Base-by-base conservation (phyloP, 2,329 filamentous ascomycete genomes). In the Cylindrodendrum hubeiense region DNA sequence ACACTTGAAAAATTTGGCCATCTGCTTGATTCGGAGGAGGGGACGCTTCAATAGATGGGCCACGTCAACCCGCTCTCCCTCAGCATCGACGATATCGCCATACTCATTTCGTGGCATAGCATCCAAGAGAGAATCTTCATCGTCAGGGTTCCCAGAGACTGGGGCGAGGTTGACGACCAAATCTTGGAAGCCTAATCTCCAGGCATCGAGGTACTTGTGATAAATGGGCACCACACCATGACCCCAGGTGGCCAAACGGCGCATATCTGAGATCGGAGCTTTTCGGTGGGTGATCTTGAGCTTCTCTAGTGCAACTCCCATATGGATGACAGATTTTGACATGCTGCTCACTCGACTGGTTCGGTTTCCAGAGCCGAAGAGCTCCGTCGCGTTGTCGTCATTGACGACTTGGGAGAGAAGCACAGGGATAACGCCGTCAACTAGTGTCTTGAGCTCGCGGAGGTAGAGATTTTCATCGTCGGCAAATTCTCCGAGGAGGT, bases 391-490 rank as follows among this genome's bases (percentile, higher is more conserved):
- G 51, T 89, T 84, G 15, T 87, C 86, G 1, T 89, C 89, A 65
- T 92, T 92, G 13, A 98, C 86, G 9, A 97, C 93, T 69, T 94
- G 93, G 10, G 91, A 93, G 55, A 99, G 83, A 2, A 99, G 86
- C 2, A 98, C 95, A 0, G 96, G 96, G 60, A 99, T 93, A 22
- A 99, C 95, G 60, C 96, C 96, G 73, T 97, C 95, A 8, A 98
- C 95, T 33, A 99, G 82, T 0, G 96, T 98, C 76, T 94, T 94
- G 33, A 99, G 86, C 79, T 99, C 96, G 59, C 95, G 89, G 80
- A 92, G 91, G 76, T 98, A 99, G 71, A 96, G 92, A 47, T 88
- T 83, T 79, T 99, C 96, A 72, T 98, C 96, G 5, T 91, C 88
- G 12, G 88, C 85, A 67, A 99, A 90, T 75, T 97, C 94, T 56